A percentile compares a stretch with the other conserved stretches of the same genome.
Conservation (phyloP, 2,329 filamentous ascomycete species). For the Alternaria novae-zelandiae region DNA sequence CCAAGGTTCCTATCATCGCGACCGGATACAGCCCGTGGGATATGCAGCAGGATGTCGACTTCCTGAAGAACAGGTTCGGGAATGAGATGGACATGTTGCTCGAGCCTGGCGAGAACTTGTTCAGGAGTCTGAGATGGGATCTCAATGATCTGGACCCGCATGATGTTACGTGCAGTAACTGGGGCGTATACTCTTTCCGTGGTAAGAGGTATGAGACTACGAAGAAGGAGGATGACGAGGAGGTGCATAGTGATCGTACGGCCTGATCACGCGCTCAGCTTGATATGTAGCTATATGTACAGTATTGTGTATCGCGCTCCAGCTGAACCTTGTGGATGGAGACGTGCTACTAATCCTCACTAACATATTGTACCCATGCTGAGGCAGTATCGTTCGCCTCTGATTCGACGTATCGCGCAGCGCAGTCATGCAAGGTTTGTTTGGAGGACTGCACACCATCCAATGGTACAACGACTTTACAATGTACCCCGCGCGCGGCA, state of each 20-base stretch:
- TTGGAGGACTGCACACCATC: no score
- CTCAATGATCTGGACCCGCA: slow-evolving; percentile 94
- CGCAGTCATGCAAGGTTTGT: no score
- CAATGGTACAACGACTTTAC: no score
- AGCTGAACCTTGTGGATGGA: no score
- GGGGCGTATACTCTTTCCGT: slow-evolving; percentile 95
- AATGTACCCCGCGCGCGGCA: no score
- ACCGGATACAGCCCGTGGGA: slow-evolving; percentile 97
- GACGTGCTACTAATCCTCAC: no score
- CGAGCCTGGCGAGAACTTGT: slow-evolving; percentile 90
- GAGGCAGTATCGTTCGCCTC: no score
- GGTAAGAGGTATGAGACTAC: slow-evolving; percentile 89
- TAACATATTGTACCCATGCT: no score
- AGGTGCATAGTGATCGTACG: slow-evolving; percentile 45
- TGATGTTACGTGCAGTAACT: slow-evolving; percentile 94
- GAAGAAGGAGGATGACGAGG: slow-evolving; percentile 55
- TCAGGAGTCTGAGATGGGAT: slow-evolving; percentile 95
- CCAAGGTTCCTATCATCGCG: slow-evolving; percentile 91
- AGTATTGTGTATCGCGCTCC: neutral
- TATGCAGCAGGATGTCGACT: slow-evolving; percentile 89
- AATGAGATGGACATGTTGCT: slow-evolving; percentile 93
- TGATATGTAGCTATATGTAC: slow-evolving; percentile 1
- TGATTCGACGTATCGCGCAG: no score
- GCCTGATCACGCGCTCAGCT: no score
- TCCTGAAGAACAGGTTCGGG: slow-evolving; percentile 82